These are phyloP conservation scores for Rhynchosporium secalis DNA, from an alignment of 2,329 filamentous ascomycete species.

Conservation along the genomic window DNA sequence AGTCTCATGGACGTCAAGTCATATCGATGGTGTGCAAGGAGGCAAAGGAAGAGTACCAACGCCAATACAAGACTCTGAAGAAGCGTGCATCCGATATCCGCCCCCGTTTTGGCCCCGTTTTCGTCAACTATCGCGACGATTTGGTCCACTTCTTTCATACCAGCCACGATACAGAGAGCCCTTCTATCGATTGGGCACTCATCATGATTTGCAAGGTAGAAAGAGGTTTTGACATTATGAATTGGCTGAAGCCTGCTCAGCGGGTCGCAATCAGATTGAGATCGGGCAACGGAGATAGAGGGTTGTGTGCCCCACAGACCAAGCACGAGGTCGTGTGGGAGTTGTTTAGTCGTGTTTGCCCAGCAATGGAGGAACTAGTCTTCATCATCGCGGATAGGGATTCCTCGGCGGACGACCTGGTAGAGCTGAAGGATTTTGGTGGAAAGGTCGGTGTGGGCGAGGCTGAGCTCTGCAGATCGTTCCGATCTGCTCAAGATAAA, in stretches of 20 bases:
- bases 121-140: conserved; percentile 1
- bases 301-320: background rate
- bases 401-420: background rate
- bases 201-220: background rate
- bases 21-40: background rate
- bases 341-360: background rate
- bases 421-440: background rate
- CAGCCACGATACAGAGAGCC: background rate
- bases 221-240: background rate
- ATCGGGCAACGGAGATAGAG: background rate
- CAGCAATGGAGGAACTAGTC: background rate
- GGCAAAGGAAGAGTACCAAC: background rate
- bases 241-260: background rate
- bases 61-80: background rate
- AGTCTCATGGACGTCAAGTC: background rate
- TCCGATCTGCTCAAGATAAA: background rate
- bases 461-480: background rate
- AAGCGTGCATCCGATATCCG: background rate
- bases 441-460: background rate
- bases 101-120: background rate
- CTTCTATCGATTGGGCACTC: background rate
- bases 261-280: background rate
- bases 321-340: background rate
- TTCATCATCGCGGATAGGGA: background rate
- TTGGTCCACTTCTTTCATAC: background rate